These are phyloP conservation scores for Pezicula carpinea DNA, from an alignment of 2,329 filamentous ascomycete species.

Conservation along the genomic window DNA sequence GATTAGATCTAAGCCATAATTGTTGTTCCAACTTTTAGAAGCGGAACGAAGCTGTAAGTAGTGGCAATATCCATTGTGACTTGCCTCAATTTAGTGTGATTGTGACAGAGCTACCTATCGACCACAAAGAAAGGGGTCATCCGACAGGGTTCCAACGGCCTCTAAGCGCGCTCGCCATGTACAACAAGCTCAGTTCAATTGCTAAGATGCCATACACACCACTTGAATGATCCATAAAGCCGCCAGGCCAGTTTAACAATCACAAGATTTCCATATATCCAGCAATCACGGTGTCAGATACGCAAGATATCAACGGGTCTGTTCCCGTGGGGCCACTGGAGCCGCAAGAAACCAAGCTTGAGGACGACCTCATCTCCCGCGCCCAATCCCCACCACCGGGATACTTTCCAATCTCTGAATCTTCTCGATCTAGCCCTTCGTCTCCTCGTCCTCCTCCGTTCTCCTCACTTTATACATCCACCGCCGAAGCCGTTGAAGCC, in stretches of 20 bases:
- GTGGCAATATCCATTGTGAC: too few species aligned
- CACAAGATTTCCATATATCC: constrained; percentile 5
- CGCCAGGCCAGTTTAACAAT: not conserved
- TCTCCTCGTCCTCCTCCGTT: constrained; percentile 51
- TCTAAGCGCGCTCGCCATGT: too few species aligned
- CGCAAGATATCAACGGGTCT: constrained; percentile 40
- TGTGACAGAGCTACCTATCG: too few species aligned
- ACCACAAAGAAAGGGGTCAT: too few species aligned
- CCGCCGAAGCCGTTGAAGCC: constrained; percentile 30
- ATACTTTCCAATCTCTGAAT: constrained; percentile 47
- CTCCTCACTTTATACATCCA: constrained; percentile 51
- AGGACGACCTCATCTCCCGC: constrained; percentile 29
- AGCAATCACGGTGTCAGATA: constrained; percentile 44
- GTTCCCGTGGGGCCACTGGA: constrained; percentile 28
- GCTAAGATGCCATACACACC: too few species aligned
- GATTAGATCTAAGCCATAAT: too few species aligned
- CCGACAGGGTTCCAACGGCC: too few species aligned
- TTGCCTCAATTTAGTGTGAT: too few species aligned
- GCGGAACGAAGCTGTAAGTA: too few species aligned
- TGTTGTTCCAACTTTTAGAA: too few species aligned
- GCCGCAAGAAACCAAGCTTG: constrained; percentile 29
- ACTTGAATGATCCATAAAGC: not conserved
- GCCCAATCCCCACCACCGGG: constrained; percentile 52
- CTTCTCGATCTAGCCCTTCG: constrained; percentile 41
- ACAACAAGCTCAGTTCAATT: too few species aligned